Evolutionary conservation across 2,329 filamentous ascomycete species (phyloP).

Genomic region (Trichophyton verrucosum): DNA sequence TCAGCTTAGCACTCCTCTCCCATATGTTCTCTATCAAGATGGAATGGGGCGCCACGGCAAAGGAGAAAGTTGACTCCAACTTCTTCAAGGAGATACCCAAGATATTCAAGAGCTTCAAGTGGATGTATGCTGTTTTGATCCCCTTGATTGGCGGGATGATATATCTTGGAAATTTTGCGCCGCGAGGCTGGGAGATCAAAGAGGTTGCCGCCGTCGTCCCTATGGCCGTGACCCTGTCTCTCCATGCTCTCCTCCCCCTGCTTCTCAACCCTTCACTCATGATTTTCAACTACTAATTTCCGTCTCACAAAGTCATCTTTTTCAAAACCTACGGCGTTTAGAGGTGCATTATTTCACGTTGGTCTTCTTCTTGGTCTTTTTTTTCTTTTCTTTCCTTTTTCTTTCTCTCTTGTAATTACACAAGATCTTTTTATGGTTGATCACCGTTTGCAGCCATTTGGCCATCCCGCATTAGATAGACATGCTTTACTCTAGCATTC

Average conservation of each 20-base stretch:
- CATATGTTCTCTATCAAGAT: conserved; percentile 83
- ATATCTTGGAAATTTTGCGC: conserved; percentile 20
- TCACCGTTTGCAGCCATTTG: background rate
- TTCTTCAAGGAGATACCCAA: conserved; percentile 77
- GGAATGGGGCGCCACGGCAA: conserved; percentile 73
- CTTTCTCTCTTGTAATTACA: background rate
- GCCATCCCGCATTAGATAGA: background rate
- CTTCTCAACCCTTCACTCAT: conserved; percentile 17
- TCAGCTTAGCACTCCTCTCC: conserved; percentile 63
- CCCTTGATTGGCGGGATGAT: conserved; percentile 18
- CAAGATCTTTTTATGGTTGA: background rate
- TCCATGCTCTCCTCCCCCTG: conserved; percentile 15
- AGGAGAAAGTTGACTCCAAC: conserved; percentile 60
- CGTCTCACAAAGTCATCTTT: background rate
- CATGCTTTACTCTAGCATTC: background rate
- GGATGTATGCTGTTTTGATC: conserved; percentile 39
- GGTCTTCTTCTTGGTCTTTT: background rate
- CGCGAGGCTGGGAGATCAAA: conserved; percentile 32
- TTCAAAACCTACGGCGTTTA: background rate
- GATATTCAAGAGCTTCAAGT: conserved; percentile 68
- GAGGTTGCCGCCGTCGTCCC: conserved; percentile 15
- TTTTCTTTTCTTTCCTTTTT: background rate
- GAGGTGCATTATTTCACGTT: background rate
- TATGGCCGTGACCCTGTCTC: conserved; percentile 14
- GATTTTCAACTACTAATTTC: conserved; percentile 16